Evolutionary conservation across 208 protist species (phyloP), one percentile per base, ranked within the genome.

Genomic region (Herpetomonas samuelpessoai): DNA sequence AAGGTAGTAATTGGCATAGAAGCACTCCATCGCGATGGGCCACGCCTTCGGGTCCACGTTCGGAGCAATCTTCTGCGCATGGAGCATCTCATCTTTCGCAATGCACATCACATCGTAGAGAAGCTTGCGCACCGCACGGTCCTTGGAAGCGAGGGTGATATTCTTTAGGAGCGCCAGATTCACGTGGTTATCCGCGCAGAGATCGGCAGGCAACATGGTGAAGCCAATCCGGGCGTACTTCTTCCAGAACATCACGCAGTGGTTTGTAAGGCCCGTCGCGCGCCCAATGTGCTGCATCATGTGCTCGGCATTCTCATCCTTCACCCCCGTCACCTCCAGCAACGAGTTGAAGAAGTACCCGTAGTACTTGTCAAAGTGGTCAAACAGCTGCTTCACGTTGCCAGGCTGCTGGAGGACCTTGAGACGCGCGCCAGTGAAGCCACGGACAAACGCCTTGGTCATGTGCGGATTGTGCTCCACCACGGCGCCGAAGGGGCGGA

Each of bases 201-300:
- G 59, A 63, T 92, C 89, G 3, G 89, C 76, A 12, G 89, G 89
- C 31, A 95, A 79, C 89, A 95, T 89, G 26, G 86, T 95, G 54
- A 91, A 86, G 51, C 89, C 89, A 49, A 93, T 82, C 41, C 72
- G 70, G 24, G 86, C 89, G 76, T 95, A 95, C 68, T 95, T 92
- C 41, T 92, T 92, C 86, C 89, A 95, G 51, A 92, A 90, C 89
- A 95, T 91, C 18, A 95, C 89, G 67, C 86, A 91, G 68, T 95
- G 89, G 39, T 80, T 81, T 18, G 86, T 91, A 25, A 95, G 71
- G 0, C 89, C 89, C 21, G 75, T 85, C 21, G 89, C 89, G 35
- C 89, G 77, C 44, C 85, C 86, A 57, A 95, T 86, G 66, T 95
- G 89, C 27, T 77, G 76, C 86, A 95, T 76, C 58, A 89, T 69